A percentile compares a stretch with the other conserved stretches of the same genome.
phyloP scores from a whole-genome alignment of 78 protist species.

The Dictyostelium firmibasis region DNA sequence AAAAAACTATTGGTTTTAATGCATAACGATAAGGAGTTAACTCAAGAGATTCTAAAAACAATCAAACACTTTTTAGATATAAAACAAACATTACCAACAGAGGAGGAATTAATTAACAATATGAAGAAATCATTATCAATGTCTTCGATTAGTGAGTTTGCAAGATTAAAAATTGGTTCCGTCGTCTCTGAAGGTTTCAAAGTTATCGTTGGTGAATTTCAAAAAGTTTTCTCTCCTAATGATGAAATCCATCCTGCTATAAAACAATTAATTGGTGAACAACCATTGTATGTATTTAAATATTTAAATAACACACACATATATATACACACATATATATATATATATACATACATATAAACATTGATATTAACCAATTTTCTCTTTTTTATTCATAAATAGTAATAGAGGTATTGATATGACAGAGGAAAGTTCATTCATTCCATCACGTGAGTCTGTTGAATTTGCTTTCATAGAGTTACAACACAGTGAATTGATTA shows the following conservation, averaged over 20 bases:
- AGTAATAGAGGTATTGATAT: constrained; percentile 24
- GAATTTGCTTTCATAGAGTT: constrained; percentile 5
- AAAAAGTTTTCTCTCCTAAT: constrained; percentile 73
- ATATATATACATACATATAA: not conserved
- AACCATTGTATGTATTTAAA: constrained; percentile 23
- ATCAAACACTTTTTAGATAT: constrained; percentile 66
- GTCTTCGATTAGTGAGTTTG: constrained; percentile 76
- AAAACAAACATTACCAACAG: constrained; percentile 21
- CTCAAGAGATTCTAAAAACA: constrained; percentile 57
- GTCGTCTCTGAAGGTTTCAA: constrained; percentile 70
- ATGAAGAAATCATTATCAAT: constrained; percentile 64
- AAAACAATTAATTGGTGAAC: constrained; percentile 30
- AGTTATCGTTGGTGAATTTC: constrained; percentile 76
- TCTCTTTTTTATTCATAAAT: no score
- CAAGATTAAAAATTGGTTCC: constrained; percentile 70
- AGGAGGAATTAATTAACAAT: constrained; percentile 47
- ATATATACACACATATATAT: not conserved
- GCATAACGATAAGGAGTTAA: constrained; percentile 66
- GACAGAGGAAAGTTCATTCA: constrained; percentile 36
- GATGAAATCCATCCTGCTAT: constrained; percentile 4
- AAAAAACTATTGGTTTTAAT: constrained; percentile 48
- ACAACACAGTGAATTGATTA: not conserved
- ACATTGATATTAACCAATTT: no score
- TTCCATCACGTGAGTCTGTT: constrained; percentile 43
- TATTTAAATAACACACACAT: not conserved